Conservation (phyloP, 2,329 filamentous ascomycete genomes). For the Colletotrichum sp. region DNA sequence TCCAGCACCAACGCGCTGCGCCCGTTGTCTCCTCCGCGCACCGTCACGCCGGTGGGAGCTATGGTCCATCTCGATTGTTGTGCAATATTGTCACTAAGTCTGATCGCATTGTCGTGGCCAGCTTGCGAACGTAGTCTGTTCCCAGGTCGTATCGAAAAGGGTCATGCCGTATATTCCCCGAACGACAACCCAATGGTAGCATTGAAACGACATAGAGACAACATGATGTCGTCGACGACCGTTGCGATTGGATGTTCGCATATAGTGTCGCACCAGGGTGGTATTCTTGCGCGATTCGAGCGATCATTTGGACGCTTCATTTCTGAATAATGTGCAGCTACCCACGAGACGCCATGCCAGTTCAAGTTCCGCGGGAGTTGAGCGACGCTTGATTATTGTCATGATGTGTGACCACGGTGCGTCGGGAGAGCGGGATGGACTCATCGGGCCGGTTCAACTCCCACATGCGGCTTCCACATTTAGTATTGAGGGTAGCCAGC, state of each 20-base stretch:
- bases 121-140: not conserved
- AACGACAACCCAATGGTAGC: not conserved
- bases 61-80: not conserved
- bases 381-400: not conserved
- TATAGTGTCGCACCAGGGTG: not conserved
- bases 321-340: not conserved
- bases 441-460: not conserved
- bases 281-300: not conserved
- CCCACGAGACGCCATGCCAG: not conserved
- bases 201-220: not conserved
- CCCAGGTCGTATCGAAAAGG: not conserved
- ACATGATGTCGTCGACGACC: not conserved
- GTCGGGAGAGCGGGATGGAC: not conserved
- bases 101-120: not conserved
- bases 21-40: not conserved
- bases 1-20: not conserved
- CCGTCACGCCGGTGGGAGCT: not conserved
- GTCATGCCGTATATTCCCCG: not conserved
- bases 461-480: not conserved
- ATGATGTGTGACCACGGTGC: not conserved
- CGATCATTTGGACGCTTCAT: not conserved
- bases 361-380: not conserved
- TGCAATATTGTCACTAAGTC: not conserved
- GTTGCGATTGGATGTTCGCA: conserved; percentile 8
- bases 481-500: not conserved